Base-by-base conservation (phyloP, 768 basidiomycete genomes). In the Hortiboletus flavorubellus region DNA sequence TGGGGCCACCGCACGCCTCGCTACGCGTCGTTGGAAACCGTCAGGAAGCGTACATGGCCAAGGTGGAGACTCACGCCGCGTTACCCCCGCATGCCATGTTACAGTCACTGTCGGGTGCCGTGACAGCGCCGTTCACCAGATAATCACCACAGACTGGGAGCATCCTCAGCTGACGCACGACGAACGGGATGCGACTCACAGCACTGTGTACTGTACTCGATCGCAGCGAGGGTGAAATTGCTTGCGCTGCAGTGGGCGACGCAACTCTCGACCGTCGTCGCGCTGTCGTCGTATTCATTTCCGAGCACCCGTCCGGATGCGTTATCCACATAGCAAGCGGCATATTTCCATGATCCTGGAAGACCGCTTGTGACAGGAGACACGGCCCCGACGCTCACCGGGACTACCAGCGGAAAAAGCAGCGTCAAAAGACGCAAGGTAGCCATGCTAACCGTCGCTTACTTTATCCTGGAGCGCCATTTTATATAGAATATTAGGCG, bases 41-140 rank as follows among this genome's bases (percentile, higher is more conserved):
- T 26, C 26, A 26, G 26, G 26, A 26, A 26, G 26, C 26, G 34
- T 12, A 4, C 8, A 2, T 3, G 26, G 14, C 2, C 16, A 38
- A 15, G 41, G 18, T 16, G 0, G 5, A 31, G 0, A 67, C 85
- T 61, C 59, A 87, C 88, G 80, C 75, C 11, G 81, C 38, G 54
- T 84, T 85, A 23, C 90, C 93, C 16, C 78, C 78, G 57, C 93
- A 95, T 0, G 76, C 77, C 86, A 87, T 89, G 66, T 79, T 82
- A 65, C 93, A 95, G 35, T 77, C 77, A 4, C 73, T 68, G 2
- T 79, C 78, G 1, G 73, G 57, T 0, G 78, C 79, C 15, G 62
- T 46, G 2, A 77, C 80, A 1, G 87, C 89, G 10, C 85, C 86
- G 31, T 80, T 76, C 12, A 84, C 73, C 45, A 92, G 72, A 11